Evolutionary conservation across 345 rosid genomes (phyloP), one percentile per base, ranked within the genome.

Genomic region (Rubroshorea leprosula): DNA sequence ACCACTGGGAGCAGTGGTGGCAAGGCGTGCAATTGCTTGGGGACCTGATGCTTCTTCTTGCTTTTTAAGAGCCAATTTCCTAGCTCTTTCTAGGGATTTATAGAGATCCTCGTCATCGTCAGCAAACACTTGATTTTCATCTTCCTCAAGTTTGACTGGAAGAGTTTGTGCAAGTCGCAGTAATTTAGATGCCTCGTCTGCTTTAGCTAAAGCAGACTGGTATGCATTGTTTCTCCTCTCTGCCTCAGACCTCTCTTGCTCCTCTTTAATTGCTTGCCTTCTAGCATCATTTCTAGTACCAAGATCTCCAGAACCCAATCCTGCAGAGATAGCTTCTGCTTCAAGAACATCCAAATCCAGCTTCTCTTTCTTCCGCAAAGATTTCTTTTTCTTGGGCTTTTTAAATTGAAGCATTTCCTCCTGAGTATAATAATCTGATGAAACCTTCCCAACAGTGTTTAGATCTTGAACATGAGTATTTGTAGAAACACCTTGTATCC

Each of bases 321-420:
- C 99, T 20, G 85, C 64, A 57, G 99, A 74, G 55, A 79, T 63
- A 31, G 97, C 99, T 74, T 85, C 97, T 41, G 86, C 88, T 89
- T 93, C 99, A 60, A 93, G 94, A 53, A 81, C 82, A 66, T 75
- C 86, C 71, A 93, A 27, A 72, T 93, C 92, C 77, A 89, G 67
- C 81, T 89, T 93, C 51, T 93, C 94, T 79, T 74, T 89, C 76
- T 72, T 93, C 57, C 97, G 74, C 69, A 89, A 68, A 17, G 85
- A 71, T 74, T 93, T 93, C 76, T 78, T 93, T 66, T 89, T 89
- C 82, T 89, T 93, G 60, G 99, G 87, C 73, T 87, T 93, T 71
- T 85, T 93, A 65, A 89, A 93, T 27, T 72, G 73, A 61, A 82
- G 66, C 96, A 93, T 85, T 70, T 89, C 99, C 69, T 93, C 99